Evolutionary conservation across 805 yeast genomes (phyloP).

Genomic region (Starmerella gropengiesseri): DNA sequence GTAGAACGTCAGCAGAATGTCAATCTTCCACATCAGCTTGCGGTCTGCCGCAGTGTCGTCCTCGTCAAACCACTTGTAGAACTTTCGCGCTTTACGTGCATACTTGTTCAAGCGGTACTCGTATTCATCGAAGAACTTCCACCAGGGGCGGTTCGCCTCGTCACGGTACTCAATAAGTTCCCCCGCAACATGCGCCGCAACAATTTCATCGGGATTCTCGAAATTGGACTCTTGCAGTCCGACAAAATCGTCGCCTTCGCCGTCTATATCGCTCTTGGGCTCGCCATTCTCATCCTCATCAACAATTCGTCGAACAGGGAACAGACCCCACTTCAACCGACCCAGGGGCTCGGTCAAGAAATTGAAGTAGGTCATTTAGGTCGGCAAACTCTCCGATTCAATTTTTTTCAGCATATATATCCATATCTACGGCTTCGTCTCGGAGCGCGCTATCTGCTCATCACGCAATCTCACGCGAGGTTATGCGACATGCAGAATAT

Average conservation of each 20-base stretch:
- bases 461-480: conserved; percentile 6
- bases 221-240: conserved; percentile 10
- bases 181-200: neutral
- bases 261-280: too few species aligned
- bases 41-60: conserved; percentile 41
- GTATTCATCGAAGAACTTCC: conserved; percentile 44
- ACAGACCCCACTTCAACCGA: conserved; percentile 18
- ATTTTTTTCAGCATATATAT: too few species aligned
- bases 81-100: conserved; percentile 29
- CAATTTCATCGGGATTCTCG: neutral
- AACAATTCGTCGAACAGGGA: conserved; percentile 18
- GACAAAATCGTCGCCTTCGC: neutral
- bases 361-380: neutral
- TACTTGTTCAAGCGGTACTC: conserved; percentile 41
- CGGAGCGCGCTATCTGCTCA: neutral
- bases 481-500: neutral
- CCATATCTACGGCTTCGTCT: too few species aligned
- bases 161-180: conserved; percentile 17
- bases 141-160: conserved; percentile 28
- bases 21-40: conserved; percentile 42
- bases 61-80: conserved; percentile 48
- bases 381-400: too few species aligned
- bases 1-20: conserved; percentile 42
- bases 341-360: neutral
- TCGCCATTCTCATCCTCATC: conserved; percentile 14